These are phyloP conservation scores for Pichia sp. DNA, from an alignment of 1,139 yeast genomes.

Conservation along the genomic window DNA sequence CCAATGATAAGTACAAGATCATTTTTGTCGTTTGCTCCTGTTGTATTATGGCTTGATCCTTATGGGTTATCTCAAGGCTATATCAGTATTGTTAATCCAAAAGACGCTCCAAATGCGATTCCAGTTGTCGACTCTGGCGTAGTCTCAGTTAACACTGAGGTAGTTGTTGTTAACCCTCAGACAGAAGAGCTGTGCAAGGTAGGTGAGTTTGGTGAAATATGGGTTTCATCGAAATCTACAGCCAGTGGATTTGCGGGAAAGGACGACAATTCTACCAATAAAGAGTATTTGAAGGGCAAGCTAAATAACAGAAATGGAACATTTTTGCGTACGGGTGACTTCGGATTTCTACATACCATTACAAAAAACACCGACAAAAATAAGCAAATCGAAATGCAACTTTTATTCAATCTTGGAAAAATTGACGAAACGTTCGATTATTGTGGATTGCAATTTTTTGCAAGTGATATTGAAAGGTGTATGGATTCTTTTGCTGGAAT, in stretches of 20 bases:
- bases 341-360: slow-evolving; percentile 78
- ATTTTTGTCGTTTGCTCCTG: slow-evolving; percentile 84
- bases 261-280: slow-evolving; percentile 28
- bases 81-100: slow-evolving; percentile 74
- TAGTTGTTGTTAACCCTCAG: slow-evolving; percentile 94
- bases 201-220: slow-evolving; percentile 97
- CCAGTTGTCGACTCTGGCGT: slow-evolving; percentile 92
- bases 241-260: slow-evolving; percentile 46
- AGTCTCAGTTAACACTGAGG: slow-evolving; percentile 91
- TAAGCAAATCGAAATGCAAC: slow-evolving; percentile 58
- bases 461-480: slow-evolving; percentile 74
- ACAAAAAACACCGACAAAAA: slow-evolving; percentile 37
- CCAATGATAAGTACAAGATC: slow-evolving; percentile 85
- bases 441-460: slow-evolving; percentile 88
- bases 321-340: slow-evolving; percentile 86
- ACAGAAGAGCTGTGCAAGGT: slow-evolving; percentile 71
- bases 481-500: slow-evolving; percentile 44
- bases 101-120: slow-evolving; percentile 56
- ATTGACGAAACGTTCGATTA: slow-evolving; percentile 88
- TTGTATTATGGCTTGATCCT: slow-evolving; percentile 83
- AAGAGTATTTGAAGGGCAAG: slow-evolving; percentile 27
- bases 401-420: slow-evolving; percentile 79
- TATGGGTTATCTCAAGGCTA: slow-evolving; percentile 85
- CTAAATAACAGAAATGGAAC: slow-evolving; percentile 52
- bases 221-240: slow-evolving; percentile 91